Evolutionary conservation across 352 stramenopile species (phyloP).

Genomic region (Blastocystis sp.): DNA sequence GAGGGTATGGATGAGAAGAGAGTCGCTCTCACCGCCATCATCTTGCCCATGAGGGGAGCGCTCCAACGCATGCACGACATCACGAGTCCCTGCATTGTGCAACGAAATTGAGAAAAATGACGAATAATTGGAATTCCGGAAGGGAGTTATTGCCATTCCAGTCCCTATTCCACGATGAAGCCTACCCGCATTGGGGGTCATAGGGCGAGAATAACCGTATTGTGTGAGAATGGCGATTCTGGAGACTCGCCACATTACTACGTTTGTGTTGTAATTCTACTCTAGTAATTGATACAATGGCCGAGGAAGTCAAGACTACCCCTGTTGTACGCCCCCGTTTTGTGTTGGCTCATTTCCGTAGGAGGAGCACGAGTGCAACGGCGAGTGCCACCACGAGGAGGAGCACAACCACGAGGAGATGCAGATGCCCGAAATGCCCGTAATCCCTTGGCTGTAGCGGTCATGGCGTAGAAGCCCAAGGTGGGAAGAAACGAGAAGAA

Average conservation of each 20-base stretch:
- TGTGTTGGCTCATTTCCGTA: constrained; percentile 10
- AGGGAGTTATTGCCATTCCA: too few species aligned
- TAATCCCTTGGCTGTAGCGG: neutral
- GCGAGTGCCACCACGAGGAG: constrained; percentile 11
- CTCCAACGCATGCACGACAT: too few species aligned
- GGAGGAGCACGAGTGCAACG: constrained; percentile 35
- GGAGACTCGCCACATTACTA: neutral
- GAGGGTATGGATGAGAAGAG: too few species aligned
- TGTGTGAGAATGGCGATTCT: too few species aligned
- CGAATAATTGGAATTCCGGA: too few species aligned
- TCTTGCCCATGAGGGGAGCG: too few species aligned
- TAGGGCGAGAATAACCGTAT: too few species aligned
- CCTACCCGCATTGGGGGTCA: too few species aligned
- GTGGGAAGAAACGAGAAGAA: constrained; percentile 64
- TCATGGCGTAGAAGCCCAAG: constrained; percentile 27
- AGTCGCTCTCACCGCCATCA: too few species aligned
- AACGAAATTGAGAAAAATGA: too few species aligned
- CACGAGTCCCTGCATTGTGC: too few species aligned
- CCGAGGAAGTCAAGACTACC: constrained; percentile 42
- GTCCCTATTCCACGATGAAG: too few species aligned
- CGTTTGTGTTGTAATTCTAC: constrained; percentile 20
- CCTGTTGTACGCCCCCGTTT: constrained; percentile 11
- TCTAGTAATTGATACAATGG: constrained; percentile 53
- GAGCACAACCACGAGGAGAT: constrained; percentile 23
- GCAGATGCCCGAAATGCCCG: neutral